These are phyloP conservation scores for Thelephora terrestris DNA, from an alignment of 1,284 basidiomycete species.

Conservation along the genomic window DNA sequence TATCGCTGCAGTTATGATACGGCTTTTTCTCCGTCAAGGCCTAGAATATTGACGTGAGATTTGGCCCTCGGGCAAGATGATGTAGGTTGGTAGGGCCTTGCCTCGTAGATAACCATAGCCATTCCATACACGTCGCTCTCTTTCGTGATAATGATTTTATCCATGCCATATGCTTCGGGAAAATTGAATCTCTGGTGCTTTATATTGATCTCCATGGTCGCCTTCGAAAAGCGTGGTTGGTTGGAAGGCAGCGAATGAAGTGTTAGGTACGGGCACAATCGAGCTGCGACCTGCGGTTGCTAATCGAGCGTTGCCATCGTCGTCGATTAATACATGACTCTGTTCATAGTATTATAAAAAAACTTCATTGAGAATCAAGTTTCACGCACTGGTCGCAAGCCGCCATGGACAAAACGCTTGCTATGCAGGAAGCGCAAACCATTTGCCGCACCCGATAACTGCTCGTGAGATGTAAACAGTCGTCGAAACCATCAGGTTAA, in stretches of 20 bases:
- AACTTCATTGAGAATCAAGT: neutral
- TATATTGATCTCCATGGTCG: too few species aligned
- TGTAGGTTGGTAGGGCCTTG: neutral
- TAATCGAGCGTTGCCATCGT: neutral
- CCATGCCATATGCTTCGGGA: too few species aligned
- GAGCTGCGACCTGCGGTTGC: neutral
- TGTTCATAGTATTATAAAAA: neutral
- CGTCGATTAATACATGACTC: conserved; percentile 3
- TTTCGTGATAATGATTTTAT: neutral
- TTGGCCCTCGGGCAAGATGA: neutral
- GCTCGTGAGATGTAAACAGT: neutral
- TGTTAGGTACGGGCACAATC: neutral
- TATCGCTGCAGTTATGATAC: neutral
- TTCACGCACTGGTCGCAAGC: neutral
- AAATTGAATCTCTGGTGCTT: too few species aligned
- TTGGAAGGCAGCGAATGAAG: too few species aligned
- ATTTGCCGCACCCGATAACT: neutral
- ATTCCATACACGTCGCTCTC: conserved; percentile 4
- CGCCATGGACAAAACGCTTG: neutral
- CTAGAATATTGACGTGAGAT: neutral
- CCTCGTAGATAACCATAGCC: conserved; percentile 5
- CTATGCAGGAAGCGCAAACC: neutral
- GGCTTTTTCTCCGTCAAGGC: neutral
- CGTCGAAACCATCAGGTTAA: neutral
- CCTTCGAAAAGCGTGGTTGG: too few species aligned